These are phyloP conservation scores for Fusarium begoniae DNA, from an alignment of 2,329 filamentous ascomycete genomes.

Conservation along the genomic window DNA sequence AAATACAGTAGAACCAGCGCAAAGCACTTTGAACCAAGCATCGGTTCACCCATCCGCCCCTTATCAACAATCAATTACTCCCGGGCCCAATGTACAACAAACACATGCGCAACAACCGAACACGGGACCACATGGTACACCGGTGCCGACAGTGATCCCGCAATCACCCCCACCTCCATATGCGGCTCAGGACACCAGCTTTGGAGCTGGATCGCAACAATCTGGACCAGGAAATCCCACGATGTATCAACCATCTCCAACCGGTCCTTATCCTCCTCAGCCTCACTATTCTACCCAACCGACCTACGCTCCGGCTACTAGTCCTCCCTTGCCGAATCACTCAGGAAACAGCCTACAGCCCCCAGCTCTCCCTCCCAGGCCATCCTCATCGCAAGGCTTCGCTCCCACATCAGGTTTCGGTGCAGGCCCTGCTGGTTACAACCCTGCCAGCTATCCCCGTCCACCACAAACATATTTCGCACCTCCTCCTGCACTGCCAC, in stretches of 20 bases:
- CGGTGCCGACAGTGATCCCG: slow-evolving; percentile 4
- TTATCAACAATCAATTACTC: slow-evolving; percentile 19
- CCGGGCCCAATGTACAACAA: slow-evolving; percentile 8
- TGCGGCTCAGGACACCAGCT: slow-evolving; percentile 14
- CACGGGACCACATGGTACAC: slow-evolving; percentile 6
- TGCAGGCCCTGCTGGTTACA: slow-evolving; percentile 36
- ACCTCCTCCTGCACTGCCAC: slow-evolving; percentile 36
- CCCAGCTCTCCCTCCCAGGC: slow-evolving; percentile 44
- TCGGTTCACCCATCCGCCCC: not conserved
- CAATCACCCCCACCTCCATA: slow-evolving; percentile 41
- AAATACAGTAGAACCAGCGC: slow-evolving; percentile 2
- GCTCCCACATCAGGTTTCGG: slow-evolving; percentile 26
- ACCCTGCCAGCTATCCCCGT: slow-evolving; percentile 42
- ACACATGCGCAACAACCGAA: slow-evolving; percentile 14
- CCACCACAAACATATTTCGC: slow-evolving; percentile 47
- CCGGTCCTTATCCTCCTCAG: slow-evolving; percentile 28
- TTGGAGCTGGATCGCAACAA: slow-evolving; percentile 23
- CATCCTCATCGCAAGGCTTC: slow-evolving; percentile 33
- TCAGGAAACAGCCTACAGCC: slow-evolving; percentile 21
- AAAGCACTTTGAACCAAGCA: not conserved
- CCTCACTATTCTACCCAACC: slow-evolving; percentile 37
- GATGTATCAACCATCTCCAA: slow-evolving; percentile 21
- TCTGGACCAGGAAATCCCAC: slow-evolving; percentile 17
- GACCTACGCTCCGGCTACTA: slow-evolving; percentile 25
- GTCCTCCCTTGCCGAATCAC: slow-evolving; percentile 17